Evolutionary conservation across 257 asterid genomes (phyloP), one percentile per base, ranked within the genome.

Genomic region (Capsicum baccatum): DNA sequence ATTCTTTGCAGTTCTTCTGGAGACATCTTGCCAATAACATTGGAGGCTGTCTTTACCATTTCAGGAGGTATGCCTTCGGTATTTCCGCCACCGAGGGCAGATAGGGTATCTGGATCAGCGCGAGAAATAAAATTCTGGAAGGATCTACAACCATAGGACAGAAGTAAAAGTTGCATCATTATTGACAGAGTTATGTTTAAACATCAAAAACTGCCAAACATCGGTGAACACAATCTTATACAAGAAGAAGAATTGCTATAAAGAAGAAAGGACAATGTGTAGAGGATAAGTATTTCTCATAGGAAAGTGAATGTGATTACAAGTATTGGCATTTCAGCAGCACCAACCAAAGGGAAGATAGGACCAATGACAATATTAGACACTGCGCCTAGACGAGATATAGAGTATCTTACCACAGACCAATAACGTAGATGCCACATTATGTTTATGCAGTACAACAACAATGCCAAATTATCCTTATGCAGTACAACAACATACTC

Each of bases 1-100:
- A 97, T 95, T 69, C 87, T 92, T 82, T 92, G 90, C 60, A 97
- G 97, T 86, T 97, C 99, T 86, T 94, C 96, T 0, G 97, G 96
- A 66, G 99, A 90, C 99, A 97, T 95, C 87, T 91, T 93, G 84
- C 96, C 88, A 19, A 97, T 88, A 81, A 90, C 86, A 87, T 82
- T 88, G 19, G 97, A 91, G 69, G 99, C 97, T 6, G 97, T 89
- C 91, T 90, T 95, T 66, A 97, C 85, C 97, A 95, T 95, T 84
- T 91, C 99, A 58, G 98, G 98, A 79, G 98, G 87, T 81, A 97
- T 83, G 17, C 94, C 97, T 67, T 95, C 97, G 80, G 86, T 88
- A 79, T 90, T 89, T 79, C 97, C 98, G 80, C 95, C 94, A 91
- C 90, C 89, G 50, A 97, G 59, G 39, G 97, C 94, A 85, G 97